These are phyloP conservation scores for Coemansia sp. DNA, from an alignment of 192 early-diverging fungal species.

Conservation along the genomic window DNA sequence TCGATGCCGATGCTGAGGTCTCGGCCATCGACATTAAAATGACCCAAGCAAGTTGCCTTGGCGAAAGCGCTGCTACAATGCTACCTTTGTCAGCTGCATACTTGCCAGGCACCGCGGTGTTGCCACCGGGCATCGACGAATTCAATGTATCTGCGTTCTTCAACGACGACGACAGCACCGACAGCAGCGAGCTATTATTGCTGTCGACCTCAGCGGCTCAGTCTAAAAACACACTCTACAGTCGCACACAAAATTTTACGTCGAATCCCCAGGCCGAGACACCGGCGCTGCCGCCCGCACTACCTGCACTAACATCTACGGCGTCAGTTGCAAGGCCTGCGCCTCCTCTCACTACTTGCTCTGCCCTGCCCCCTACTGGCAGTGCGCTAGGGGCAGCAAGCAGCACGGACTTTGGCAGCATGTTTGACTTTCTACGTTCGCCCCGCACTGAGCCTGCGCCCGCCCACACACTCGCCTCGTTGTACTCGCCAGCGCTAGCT, in stretches of 20 bases:
- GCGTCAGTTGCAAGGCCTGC: neutral
- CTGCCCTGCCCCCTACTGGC: neutral
- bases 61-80: neutral
- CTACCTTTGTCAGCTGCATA: neutral
- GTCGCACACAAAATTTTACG: neutral
- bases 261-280: neutral
- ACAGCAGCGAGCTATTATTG: neutral
- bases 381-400: neutral
- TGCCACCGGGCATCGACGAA: slow-evolving; percentile 6
- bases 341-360: neutral
- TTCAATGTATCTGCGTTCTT: slow-evolving; percentile 47
- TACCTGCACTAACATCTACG: neutral
- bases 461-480: neutral
- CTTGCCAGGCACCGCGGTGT: neutral
- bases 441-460: slow-evolving; percentile 4
- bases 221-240: neutral
- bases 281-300: neutral
- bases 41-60: neutral
- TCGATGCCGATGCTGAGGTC: neutral
- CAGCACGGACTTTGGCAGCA: slow-evolving; percentile 21
- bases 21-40: neutral
- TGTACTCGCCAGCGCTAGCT: neutral
- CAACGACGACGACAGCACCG: slow-evolving; percentile 10
- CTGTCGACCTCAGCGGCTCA: too few species aligned
- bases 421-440: slow-evolving; percentile 18